These are phyloP conservation scores for Myochromella boudieri DNA, from an alignment of 768 basidiomycete genomes.

Conservation along the genomic window DNA sequence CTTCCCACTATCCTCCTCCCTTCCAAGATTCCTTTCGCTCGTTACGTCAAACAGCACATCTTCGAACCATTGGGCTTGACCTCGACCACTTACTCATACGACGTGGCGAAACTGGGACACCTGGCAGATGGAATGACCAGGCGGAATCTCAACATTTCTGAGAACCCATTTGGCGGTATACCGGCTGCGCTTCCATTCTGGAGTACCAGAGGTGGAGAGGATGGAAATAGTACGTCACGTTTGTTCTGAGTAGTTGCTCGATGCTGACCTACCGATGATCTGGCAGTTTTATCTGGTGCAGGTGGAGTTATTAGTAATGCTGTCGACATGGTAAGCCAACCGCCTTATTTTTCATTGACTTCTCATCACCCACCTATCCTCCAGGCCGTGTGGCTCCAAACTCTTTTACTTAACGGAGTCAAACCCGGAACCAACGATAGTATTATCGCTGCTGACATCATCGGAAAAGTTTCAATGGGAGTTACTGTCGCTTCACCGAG, in stretches of 20 bases:
- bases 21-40: slow-evolving; percentile 23
- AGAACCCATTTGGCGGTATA: slow-evolving; percentile 7
- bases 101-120: slow-evolving; percentile 23
- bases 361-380: not conserved
- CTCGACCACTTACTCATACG: slow-evolving; percentile 29
- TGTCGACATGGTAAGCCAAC: slow-evolving; percentile 23
- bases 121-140: slow-evolving; percentile 27
- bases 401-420: not conserved
- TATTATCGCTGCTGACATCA: slow-evolving; percentile 4
- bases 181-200: slow-evolving; percentile 18
- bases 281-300: slow-evolving; percentile 25
- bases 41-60: slow-evolving; percentile 31
- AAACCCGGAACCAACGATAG: slow-evolving; percentile 7
- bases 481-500: slow-evolving; percentile 12
- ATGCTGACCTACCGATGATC: not conserved
- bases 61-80: slow-evolving; percentile 27
- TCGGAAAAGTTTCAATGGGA: slow-evolving; percentile 15
- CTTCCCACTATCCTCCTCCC: slow-evolving; percentile 26
- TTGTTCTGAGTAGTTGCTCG: not conserved
- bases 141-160: slow-evolving; percentile 15
- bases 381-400: slow-evolving; percentile 5
- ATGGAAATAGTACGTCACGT: slow-evolving; percentile 24
- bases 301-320: slow-evolving; percentile 28
- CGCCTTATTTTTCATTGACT: no score
- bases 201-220: slow-evolving; percentile 20